Evolutionary conservation across 306 rosid genomes (phyloP), one percentile per base, ranked within the genome.

Genomic region (Benincasa hispida): DNA sequence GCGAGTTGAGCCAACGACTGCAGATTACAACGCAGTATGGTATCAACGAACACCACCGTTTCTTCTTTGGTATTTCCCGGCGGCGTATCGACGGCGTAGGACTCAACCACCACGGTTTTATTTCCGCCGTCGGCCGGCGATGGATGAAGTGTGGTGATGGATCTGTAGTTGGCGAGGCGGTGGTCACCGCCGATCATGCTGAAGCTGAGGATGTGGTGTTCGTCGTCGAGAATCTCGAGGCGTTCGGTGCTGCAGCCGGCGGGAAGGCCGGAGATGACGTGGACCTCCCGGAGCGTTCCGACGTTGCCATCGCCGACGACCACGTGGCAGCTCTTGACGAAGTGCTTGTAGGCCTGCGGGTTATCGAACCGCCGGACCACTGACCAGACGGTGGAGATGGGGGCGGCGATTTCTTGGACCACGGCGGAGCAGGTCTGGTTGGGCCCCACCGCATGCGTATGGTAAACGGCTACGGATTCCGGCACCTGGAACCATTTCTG

Each of bases 121-220:
- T 57, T 59, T 4, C 74, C 56, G 58, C 25, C 62, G 8, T 47
- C 74, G 10, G 58, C 5, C n/a, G 79, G 39, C 0, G 88, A 80
- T 4, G 75, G 83, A 72, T 92, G 99, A 61, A 94, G 99, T 0
- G 98, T 92, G 0, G 93, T 94, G 10, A 94, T 91, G 13, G 98
- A 94, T 61, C 87, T 83, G 87, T 94, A 94, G 85, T 92, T 94
- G 1, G 89, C 72, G 10, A 92, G 93, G 8, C 99, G 84, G 87
- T 94, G 99, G 8, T 94, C 99, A 15, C 99, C 99, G 10, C 97
- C 97, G 54, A 94, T 84, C 80, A 94, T 88, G 82, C 99, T 92
- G 85, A 94, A 92, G 76, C 97, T 89, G 76, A 94, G 78, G 78
- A 92, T 91, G 82, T 94, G 99, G 24, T 89, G 85, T 79, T 91